Percentiles rank a stretch among this genome's conserved stretches.
phyloP scores from a whole-genome alignment of 108 stramenopile species.

The Mediolabrus comicus region DNA sequence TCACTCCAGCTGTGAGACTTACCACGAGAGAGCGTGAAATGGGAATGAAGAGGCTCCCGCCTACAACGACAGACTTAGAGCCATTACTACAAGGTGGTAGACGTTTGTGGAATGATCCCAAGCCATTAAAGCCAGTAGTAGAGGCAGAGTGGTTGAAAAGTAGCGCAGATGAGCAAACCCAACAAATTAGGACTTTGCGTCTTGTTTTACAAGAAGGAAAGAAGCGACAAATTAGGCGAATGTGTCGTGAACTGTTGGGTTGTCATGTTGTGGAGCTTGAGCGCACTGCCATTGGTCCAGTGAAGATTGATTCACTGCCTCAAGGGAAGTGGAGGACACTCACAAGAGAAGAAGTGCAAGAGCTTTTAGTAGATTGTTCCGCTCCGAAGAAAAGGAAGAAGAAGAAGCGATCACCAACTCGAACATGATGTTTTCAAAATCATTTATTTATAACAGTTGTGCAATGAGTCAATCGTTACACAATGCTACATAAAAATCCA shows the following conservation, averaged over 20 bases:
- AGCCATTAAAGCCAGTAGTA: slow-evolving; percentile 53
- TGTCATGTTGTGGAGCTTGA: slow-evolving; percentile 58
- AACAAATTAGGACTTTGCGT: slow-evolving; percentile 33
- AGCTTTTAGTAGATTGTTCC: not conserved
- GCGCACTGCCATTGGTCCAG: slow-evolving; percentile 64
- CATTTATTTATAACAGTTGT: not conserved
- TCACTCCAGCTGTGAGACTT: slow-evolving; percentile 41
- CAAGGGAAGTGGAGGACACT: slow-evolving; percentile 62
- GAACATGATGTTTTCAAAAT: too few relatives aligned
- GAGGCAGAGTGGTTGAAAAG: slow-evolving; percentile 56
- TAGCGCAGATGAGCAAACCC: not conserved
- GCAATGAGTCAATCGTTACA: not conserved
- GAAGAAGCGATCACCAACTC: slow-evolving; percentile 2
- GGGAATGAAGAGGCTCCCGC: slow-evolving; percentile 37
- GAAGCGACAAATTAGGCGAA: slow-evolving; percentile 79
- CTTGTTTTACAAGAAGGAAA: slow-evolving; percentile 73
- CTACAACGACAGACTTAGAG: slow-evolving; percentile 42
- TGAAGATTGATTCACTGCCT: slow-evolving; percentile 53
- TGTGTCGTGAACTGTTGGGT: slow-evolving; percentile 70
- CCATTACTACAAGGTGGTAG: slow-evolving; percentile 44
- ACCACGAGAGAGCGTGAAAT: slow-evolving; percentile 45
- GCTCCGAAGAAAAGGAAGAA: not conserved
- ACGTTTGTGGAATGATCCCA: slow-evolving; percentile 39
- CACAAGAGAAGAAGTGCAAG: slow-evolving; percentile 23
- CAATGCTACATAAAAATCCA: too few relatives aligned